Evolutionary conservation across 208 protist genomes (phyloP).

Genomic region (Leishmania guyanensis): DNA sequence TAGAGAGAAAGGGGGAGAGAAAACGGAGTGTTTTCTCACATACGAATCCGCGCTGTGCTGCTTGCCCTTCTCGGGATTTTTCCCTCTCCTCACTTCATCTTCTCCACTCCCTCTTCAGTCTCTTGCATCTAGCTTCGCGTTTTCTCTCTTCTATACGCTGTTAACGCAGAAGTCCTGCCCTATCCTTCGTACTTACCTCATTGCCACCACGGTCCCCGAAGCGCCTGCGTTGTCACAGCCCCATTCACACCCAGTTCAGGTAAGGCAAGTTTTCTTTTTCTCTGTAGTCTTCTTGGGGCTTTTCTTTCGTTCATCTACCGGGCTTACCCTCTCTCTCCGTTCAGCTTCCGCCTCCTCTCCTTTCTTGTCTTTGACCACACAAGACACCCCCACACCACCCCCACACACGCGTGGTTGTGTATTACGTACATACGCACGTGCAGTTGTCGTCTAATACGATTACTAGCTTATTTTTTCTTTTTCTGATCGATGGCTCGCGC

Average conservation of each 20-base stretch:
- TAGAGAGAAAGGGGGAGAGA: neutral
- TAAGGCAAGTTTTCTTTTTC: neutral
- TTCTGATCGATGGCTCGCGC: neutral
- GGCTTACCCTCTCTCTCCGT: too few species aligned
- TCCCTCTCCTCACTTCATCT: neutral
- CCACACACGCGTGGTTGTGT: neutral
- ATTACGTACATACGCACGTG: neutral
- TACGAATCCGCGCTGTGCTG: neutral
- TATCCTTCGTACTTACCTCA: neutral
- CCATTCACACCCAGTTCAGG: neutral
- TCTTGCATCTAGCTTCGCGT: neutral
- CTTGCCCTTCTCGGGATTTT: neutral
- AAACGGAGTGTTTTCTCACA: neutral
- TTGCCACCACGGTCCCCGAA: neutral
- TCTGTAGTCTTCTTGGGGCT: neutral
- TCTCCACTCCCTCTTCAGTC: neutral
- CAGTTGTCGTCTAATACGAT: neutral
- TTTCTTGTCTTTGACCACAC: neutral
- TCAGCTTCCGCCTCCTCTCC: neutral
- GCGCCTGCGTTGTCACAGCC: neutral
- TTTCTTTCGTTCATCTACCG: neutral
- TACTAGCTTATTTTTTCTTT: neutral
- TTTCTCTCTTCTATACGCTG: constrained; percentile 1
- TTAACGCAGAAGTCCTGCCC: neutral
- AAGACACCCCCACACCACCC: neutral